Base-by-base conservation (phyloP, 2,329 filamentous ascomycete genomes). In the Sclerotinia borealis region DNA sequence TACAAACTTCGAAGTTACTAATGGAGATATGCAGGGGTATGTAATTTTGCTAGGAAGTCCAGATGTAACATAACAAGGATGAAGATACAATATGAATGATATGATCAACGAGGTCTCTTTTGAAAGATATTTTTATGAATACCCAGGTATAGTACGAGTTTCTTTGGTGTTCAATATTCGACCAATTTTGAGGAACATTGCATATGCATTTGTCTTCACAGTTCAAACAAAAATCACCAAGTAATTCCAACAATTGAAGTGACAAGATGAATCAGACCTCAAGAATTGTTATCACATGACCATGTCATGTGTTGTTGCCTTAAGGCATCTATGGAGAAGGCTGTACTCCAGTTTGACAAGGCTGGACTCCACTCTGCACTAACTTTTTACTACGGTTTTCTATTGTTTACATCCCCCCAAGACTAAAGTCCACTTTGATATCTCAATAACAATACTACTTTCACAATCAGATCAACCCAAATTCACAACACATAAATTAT, bases 11-110 rank as follows among this genome's bases (percentile, higher is more conserved):
- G 34, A 39, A 58, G 60, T 56, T 56, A 58, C 17, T 62, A 51
- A 56, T 56, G 43, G 60, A 62, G 45, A 48, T 45, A 55, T 62
- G 45, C 60, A 62, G 60, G 60, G 60, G 60, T 62, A 25, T 36
- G 52, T 37, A 27, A 4, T 47, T 41, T 34, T 56, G 50, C 41
- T 58, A 50, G 43, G 43, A 45, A 15, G 31, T 41, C 11, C 41
- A 49, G 43, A 41, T 37, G 34, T 27, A 22, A 37, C 6, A 31
- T 41, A 48, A 43, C 59, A 62, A 62, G 60, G 60, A 62, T 61
- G 49, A 29, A 47, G 37, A 54, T 54, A n/a, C 22, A 22, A 51
- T 50, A 25, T 10, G 47, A 47, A 25, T 10, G 47, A 47, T 58
- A 41, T 60, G 34, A 59, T 49, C 25, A 41, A 61, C 25, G 48